phyloP scores from a whole-genome alignment of 331 rosid genomes.

The Malus hybrid region DNA sequence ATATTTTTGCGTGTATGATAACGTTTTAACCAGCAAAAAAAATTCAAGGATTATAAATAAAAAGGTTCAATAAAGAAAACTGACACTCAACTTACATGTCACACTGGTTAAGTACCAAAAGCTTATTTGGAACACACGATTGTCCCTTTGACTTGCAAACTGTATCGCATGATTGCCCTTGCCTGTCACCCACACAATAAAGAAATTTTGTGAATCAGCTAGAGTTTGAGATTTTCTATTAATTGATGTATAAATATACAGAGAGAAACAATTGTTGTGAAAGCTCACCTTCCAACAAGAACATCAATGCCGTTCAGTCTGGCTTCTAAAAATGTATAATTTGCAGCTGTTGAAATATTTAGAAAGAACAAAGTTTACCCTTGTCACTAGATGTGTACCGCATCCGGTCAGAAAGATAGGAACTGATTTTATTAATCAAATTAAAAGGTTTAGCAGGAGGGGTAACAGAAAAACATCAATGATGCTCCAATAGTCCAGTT shows the following conservation, averaged over 20 bases:
- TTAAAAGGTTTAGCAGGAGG: neutral
- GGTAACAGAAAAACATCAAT: neutral
- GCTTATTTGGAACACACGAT: slow-evolving; percentile 82
- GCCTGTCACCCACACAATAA: slow-evolving; percentile 43
- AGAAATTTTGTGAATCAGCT: slow-evolving; percentile 23
- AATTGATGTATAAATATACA: neutral
- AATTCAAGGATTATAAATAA: neutral
- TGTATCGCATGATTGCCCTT: slow-evolving; percentile 74
- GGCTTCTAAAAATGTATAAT: slow-evolving; percentile 47
- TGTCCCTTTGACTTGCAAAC: slow-evolving; percentile 84
- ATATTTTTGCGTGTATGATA: neutral
- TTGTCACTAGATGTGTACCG: neutral
- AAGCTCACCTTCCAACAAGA: slow-evolving; percentile 71
- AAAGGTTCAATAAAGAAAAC: neutral
- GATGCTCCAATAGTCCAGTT: neutral
- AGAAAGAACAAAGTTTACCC: neutral
- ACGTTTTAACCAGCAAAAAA: neutral
- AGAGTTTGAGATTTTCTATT: slow-evolving; percentile 16
- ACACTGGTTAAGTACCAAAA: slow-evolving; percentile 76
- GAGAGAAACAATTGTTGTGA: slow-evolving; percentile 2
- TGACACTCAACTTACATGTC: slow-evolving; percentile 57
- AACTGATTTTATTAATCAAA: neutral
- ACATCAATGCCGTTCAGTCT: slow-evolving; percentile 74
- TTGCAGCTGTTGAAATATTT: slow-evolving; percentile 29
- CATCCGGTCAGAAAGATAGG: neutral